Evolutionary conservation across 768 basidiomycete species (phyloP).

Genomic region (Tricholoma hemisulphureum): DNA sequence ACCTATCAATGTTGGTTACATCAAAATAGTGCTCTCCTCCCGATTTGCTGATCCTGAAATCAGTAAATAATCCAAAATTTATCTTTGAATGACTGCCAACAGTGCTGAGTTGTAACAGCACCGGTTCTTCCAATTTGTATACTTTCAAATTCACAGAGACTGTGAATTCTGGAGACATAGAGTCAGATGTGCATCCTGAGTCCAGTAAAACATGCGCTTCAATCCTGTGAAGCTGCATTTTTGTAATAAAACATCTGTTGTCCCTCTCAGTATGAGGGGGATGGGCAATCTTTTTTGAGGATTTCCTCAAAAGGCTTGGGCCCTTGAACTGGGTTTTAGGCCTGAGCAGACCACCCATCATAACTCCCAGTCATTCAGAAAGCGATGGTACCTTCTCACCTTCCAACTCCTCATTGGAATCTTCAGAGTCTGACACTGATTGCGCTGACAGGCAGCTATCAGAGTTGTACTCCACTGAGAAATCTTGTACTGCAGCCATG

Average conservation of each 20-base stretch:
- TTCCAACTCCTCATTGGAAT: background rate
- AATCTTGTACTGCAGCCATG: background rate
- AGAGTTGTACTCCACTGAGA: background rate
- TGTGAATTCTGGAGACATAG: background rate
- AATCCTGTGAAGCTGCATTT: background rate
- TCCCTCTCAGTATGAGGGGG: background rate
- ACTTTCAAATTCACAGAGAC: background rate
- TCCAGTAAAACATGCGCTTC: background rate
- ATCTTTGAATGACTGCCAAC: background rate
- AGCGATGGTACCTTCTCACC: background rate
- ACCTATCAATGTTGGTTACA: background rate
- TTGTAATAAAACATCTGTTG: background rate
- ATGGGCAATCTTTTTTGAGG: background rate
- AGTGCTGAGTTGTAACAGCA: background rate
- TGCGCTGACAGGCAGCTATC: background rate
- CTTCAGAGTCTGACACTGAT: background rate
- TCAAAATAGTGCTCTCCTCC: background rate
- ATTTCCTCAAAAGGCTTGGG: background rate
- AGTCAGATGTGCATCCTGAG: background rate
- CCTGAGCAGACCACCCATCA: background rate
- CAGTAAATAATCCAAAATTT: background rate
- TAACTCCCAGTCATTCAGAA: background rate
- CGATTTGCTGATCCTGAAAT: background rate
- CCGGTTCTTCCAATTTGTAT: background rate
- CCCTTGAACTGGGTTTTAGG: background rate